Evolutionary conservation across 805 yeast genomes (phyloP).

Genomic region (Barnettozyma salicaria): DNA sequence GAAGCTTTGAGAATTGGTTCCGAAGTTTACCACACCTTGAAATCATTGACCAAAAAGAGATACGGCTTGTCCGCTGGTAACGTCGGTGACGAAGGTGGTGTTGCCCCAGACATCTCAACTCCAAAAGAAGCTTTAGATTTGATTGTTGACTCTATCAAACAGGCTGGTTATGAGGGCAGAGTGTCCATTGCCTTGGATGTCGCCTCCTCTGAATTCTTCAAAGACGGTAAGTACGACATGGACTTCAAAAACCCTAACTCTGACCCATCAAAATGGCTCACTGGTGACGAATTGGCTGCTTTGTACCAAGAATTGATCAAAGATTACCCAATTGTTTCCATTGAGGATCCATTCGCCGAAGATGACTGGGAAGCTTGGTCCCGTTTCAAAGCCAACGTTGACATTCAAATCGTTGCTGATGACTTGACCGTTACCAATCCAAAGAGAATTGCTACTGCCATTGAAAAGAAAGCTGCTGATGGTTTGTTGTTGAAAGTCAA

Average conservation of each 20-base stretch:
- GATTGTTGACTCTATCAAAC: conserved; percentile 80
- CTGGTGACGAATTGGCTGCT: conserved; percentile 81
- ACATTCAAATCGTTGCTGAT: conserved; percentile 92
- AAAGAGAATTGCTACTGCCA: conserved; percentile 87
- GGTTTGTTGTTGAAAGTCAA: conserved; percentile 95
- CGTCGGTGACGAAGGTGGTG: conserved; percentile 99
- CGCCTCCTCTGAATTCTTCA: conserved; percentile 97
- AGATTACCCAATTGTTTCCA: conserved; percentile 95
- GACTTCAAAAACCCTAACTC: conserved; percentile 98
- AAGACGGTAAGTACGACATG: conserved; percentile 94
- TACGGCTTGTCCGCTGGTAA: conserved; percentile 99
- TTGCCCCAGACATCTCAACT: conserved; percentile 94
- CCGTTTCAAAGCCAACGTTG: conserved; percentile 70
- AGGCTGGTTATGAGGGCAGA: conserved; percentile 93
- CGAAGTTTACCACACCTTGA: conserved; percentile 96
- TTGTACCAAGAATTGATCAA: conserved; percentile 73
- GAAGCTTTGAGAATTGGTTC: conserved; percentile 97
- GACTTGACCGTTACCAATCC: conserved; percentile 99
- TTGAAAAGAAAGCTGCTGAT: conserved; percentile 92
- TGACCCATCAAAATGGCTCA: conserved; percentile 84
- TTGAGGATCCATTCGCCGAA: conserved; percentile 99
- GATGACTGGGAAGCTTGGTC: conserved; percentile 99
- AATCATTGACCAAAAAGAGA: conserved; percentile 85
- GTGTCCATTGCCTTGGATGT: conserved; percentile 90
- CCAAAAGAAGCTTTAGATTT: conserved; percentile 97